Evolutionary conservation across 75 land plant genomes (phyloP).

Genomic region (Pinus taeda): DNA sequence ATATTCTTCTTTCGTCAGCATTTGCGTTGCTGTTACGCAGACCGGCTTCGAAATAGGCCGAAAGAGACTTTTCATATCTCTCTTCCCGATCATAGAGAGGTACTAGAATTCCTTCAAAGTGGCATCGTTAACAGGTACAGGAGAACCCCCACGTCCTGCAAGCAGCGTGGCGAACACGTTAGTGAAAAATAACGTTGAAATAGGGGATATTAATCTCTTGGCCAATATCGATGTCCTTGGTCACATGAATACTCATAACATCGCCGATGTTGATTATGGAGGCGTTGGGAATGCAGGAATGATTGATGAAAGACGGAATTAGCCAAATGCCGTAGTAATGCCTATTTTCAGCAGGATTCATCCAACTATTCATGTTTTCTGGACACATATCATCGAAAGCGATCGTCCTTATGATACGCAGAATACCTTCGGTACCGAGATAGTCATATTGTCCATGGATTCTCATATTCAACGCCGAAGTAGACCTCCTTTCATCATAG

Average conservation of each 20-base stretch:
- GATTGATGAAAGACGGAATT: background rate
- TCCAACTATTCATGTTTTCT: background rate
- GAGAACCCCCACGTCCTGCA: background rate
- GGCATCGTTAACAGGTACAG: background rate
- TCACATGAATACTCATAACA: background rate
- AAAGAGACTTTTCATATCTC: background rate
- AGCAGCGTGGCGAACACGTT: background rate
- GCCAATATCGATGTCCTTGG: background rate
- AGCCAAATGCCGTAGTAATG: constrained; percentile 4
- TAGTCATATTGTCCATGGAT: background rate
- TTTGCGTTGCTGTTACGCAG: too few species aligned
- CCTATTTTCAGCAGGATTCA: background rate
- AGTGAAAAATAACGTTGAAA: background rate
- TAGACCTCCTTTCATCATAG: background rate
- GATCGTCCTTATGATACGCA: background rate
- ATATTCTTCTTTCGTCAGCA: too few species aligned
- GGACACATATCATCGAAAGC: background rate
- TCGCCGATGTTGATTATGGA: background rate
- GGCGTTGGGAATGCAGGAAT: constrained; percentile 12
- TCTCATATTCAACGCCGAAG: background rate
- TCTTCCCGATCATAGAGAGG: too few species aligned
- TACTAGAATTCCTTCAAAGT: background rate
- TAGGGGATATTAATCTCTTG: background rate
- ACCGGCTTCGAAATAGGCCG: background rate
- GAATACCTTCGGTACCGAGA: background rate